These are phyloP conservation scores for Gymnopilus junonius DNA, from an alignment of 768 basidiomycete species.

Conservation along the genomic window DNA sequence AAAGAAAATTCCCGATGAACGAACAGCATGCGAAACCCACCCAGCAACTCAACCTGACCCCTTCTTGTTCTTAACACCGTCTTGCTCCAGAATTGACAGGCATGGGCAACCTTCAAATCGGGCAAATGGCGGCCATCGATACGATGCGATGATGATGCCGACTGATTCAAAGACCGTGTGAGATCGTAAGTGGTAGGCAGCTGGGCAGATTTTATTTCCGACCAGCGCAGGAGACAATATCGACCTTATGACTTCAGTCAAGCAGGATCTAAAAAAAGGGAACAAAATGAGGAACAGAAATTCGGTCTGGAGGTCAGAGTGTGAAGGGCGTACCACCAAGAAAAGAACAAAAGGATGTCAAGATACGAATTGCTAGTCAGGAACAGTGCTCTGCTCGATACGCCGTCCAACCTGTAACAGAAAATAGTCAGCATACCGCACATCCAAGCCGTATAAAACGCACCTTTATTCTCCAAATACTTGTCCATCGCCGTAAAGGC, in stretches of 20 bases:
- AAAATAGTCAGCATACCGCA: neutral
- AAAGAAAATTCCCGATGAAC: neutral
- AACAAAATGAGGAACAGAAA: neutral
- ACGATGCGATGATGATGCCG: neutral
- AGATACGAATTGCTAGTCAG: slow-evolving; percentile 11
- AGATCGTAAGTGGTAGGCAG: neutral
- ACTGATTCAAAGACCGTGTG: neutral
- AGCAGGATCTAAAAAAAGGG: neutral
- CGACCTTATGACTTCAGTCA: neutral
- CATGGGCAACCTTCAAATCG: neutral
- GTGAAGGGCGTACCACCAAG: neutral
- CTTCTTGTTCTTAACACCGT: neutral
- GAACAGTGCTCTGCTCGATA: slow-evolving; percentile 36
- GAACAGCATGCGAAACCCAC: neutral
- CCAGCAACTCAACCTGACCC: neutral
- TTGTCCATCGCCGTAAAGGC: slow-evolving; percentile 55
- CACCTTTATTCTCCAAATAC: slow-evolving; percentile 50
- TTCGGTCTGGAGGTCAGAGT: neutral
- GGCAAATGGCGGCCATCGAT: neutral
- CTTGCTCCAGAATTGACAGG: neutral
- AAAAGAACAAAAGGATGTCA: neutral
- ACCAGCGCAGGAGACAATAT: neutral
- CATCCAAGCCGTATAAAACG: slow-evolving; percentile 1
- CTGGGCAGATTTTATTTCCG: neutral
- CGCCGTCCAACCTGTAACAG: slow-evolving; percentile 34